phyloP scores from a whole-genome alignment of 2,329 filamentous ascomycete genomes.

The Neonectria faginata region DNA sequence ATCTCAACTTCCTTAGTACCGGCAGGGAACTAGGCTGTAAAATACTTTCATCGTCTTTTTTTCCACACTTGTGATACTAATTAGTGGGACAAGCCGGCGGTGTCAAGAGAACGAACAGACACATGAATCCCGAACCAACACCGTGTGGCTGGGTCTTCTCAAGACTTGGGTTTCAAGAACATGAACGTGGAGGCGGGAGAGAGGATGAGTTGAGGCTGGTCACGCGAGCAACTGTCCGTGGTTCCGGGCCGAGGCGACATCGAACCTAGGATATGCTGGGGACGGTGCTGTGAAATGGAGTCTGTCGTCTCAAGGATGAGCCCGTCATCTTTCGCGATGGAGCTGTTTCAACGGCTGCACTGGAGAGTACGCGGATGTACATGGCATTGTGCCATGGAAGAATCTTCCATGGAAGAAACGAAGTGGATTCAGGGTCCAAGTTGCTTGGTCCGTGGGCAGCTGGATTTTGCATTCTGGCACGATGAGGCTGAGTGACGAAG shows the following conservation, averaged over 20 bases:
- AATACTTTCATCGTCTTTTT: not conserved
- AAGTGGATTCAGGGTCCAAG: slow-evolving; percentile 10
- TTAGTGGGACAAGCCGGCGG: not conserved
- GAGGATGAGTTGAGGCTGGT: slow-evolving; percentile 3
- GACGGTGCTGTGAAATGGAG: slow-evolving; percentile 10
- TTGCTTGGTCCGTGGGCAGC: slow-evolving; percentile 18
- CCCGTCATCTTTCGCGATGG: slow-evolving; percentile 7
- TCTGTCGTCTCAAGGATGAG: slow-evolving; percentile 1
- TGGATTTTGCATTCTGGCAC: slow-evolving; percentile 7
- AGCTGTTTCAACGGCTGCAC: slow-evolving; percentile 3
- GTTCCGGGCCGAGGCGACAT: not conserved
- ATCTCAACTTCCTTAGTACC: slow-evolving; percentile 3
- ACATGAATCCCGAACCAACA: slow-evolving; percentile 16
- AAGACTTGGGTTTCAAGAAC: not conserved
- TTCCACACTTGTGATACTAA: not conserved
- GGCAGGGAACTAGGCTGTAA: not conserved
- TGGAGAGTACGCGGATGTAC: slow-evolving; percentile 15
- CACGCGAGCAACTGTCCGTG: slow-evolving; percentile 11
- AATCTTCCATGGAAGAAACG: slow-evolving; percentile 13
- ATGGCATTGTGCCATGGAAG: slow-evolving; percentile 11
- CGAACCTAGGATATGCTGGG: slow-evolving; percentile 15
- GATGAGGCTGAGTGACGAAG: slow-evolving; percentile 24
- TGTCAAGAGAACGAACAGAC: not conserved
- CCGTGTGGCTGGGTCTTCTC: not conserved
- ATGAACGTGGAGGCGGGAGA: slow-evolving; percentile 4